Base-by-base conservation (phyloP, 192 early-diverging fungal species). In the Coemansia sp. region DNA sequence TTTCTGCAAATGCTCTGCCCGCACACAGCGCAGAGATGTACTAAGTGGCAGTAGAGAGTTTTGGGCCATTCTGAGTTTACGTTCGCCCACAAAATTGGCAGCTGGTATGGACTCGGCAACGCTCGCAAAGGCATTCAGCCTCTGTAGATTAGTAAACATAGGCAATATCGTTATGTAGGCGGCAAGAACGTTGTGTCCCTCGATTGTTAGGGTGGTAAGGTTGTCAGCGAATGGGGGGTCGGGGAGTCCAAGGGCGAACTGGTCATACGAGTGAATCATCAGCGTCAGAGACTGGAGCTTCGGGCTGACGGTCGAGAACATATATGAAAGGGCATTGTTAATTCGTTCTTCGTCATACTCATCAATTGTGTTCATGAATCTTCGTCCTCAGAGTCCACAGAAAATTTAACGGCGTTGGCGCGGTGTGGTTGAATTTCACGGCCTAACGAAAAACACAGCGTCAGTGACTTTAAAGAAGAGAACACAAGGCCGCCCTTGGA, bases 381-480 rank as follows among this genome's bases (percentile, higher is more conserved):
- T 6, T 27, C 21, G 24, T 50, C 48, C 48, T 50, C 48, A 0
- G 48, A 50, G 48, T 24, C 48, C 48, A 50, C 6, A 21, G 48
- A 19, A 50, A 24, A 50, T 27, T 50, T 50, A 50, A 50, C 14
- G 42, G 48, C 24, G 21, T 50, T 50, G 0, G 48, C 3, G 10
- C 6, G 24, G 24, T 21, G 48, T 27, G 24, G 24, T 21, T 50
- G 19, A 10, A 50, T 50, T 14, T 24, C 24, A 0, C 24, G n/a
- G 24, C 48, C 3, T 10, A 50, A 27, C 6, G 48, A 24, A 50
- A 50, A 50, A 21, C 48, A 50, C 48, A 69, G 46, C 10, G 67
- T 54, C 46, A 69, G 68, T 50, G 60, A 56, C 60, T 61, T 33
- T 16, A 69, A 48, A 17, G 48, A 45, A 6, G 48, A 7, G 37